A percentile compares a stretch with the other conserved stretches of the same genome.
Evolutionary conservation across 805 yeast species (phyloP).

Genomic region (Ogataea methanolica): DNA sequence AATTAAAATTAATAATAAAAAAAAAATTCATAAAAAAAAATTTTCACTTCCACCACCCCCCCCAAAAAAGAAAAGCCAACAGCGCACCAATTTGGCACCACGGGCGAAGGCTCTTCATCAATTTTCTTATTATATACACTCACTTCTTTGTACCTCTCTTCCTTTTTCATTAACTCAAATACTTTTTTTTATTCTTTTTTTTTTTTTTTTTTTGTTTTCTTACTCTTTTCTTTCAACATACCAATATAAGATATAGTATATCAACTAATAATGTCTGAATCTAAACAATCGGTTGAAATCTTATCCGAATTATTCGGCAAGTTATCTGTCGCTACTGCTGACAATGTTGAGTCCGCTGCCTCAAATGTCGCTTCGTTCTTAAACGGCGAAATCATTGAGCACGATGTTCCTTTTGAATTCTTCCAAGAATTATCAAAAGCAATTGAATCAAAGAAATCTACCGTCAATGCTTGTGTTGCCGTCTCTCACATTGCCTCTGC

Average conservation of each 20-base stretch:
- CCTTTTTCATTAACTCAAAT: not conserved
- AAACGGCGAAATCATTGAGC: slow-evolving; percentile 96
- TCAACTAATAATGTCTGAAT: slow-evolving; percentile 34
- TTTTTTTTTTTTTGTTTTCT: too few species aligned
- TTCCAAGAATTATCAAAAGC: slow-evolving; percentile 72
- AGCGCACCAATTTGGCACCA: not conserved
- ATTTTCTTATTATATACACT: not conserved
- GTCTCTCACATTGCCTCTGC: slow-evolving; percentile 78
- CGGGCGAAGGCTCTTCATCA: not conserved
- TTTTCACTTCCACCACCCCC: not conserved
- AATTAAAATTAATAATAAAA: not conserved
- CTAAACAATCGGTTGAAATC: slow-evolving; percentile 68
- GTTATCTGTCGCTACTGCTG: slow-evolving; percentile 83
- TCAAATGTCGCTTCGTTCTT: slow-evolving; percentile 86
- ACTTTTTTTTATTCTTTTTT: not conserved
- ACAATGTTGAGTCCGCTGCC: slow-evolving; percentile 81
- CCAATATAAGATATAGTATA: not conserved
- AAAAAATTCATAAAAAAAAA: slow-evolving; percentile 2
- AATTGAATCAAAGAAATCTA: slow-evolving; percentile 76
- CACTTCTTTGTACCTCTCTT: not conserved
- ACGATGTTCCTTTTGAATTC: slow-evolving; percentile 92
- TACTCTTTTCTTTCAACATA: not conserved
- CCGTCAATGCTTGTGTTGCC: slow-evolving; percentile 80
- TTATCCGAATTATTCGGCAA: slow-evolving; percentile 90
- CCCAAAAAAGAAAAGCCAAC: too few species aligned